phyloP scores from a whole-genome alignment of 306 rosid genomes.

The Psophocarpus tetragonolobus region DNA sequence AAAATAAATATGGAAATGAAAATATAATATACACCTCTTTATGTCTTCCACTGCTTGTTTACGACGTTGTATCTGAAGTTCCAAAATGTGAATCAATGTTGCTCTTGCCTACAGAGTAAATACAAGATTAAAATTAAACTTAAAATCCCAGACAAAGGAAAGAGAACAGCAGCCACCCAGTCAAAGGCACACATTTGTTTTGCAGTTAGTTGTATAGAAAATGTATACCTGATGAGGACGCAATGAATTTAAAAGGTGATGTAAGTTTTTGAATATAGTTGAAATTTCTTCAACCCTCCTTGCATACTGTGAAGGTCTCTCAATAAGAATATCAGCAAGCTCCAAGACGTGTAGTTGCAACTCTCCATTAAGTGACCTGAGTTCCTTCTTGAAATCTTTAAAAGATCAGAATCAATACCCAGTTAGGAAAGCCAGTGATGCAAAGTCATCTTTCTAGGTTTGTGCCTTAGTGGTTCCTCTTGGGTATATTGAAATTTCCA shows the following conservation, averaged over 20 bases:
- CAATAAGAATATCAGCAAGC: conserved; percentile 92
- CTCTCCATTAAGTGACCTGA: conserved; percentile 85
- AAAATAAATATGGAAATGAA: neutral
- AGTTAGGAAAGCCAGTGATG: neutral
- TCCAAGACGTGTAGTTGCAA: conserved; percentile 84
- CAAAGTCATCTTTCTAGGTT: neutral
- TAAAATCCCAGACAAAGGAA: neutral
- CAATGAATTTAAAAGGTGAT: conserved; percentile 86
- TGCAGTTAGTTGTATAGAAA: neutral
- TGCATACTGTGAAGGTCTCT: conserved; percentile 93
- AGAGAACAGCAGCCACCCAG: neutral
- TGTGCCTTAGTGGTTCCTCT: neutral
- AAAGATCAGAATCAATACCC: conserved; percentile 7
- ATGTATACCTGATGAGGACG: conserved; percentile 83
- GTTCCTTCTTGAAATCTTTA: conserved; percentile 84
- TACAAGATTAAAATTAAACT: conserved; percentile 3
- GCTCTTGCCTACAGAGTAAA: conserved; percentile 74
- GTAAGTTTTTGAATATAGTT: conserved; percentile 84
- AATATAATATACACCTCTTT: conserved; percentile 56
- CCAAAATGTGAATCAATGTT: conserved; percentile 80
- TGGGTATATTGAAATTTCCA: neutral
- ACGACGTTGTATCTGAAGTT: conserved; percentile 84
- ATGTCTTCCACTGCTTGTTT: conserved; percentile 95
- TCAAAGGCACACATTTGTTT: neutral
- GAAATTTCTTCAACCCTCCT: conserved; percentile 97